These are phyloP conservation scores for Eucalyptus marginata DNA, from an alignment of 345 rosid genomes.

Conservation along the genomic window DNA sequence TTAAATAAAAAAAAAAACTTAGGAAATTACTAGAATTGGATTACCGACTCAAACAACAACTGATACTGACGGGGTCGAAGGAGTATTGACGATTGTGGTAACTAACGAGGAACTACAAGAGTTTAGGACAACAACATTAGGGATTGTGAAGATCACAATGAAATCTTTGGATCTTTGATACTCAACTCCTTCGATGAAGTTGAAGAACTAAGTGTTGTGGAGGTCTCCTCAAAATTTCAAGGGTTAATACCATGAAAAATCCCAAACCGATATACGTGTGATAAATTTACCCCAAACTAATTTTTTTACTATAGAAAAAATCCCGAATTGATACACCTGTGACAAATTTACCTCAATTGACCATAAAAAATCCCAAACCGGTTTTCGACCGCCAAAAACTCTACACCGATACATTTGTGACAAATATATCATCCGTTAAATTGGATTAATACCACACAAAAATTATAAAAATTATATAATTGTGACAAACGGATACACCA, in stretches of 20 bases:
- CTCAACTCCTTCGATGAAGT: not conserved
- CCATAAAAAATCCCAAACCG: too few species aligned
- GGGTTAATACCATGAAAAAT: rapidly evolving
- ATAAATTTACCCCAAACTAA: too few species aligned
- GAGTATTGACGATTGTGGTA: not conserved
- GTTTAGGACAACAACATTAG: not conserved
- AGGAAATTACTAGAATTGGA: not conserved
- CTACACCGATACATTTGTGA: rapidly evolving
- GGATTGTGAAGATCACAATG: not conserved
- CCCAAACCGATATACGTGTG: rapidly evolving
- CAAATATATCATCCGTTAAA: rapidly evolving
- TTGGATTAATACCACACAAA: too few species aligned
- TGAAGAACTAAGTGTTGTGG: not conserved
- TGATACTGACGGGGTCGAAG: not conserved
- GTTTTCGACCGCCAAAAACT: rapidly evolving
- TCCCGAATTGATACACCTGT: rapidly evolving
- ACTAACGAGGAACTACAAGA: not conserved
- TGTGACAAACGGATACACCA: rapidly evolving
- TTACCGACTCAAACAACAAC: not conserved
- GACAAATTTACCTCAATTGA: too few species aligned
- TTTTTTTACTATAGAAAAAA: too few species aligned
- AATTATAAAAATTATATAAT: too few species aligned
- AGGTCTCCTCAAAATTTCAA: not conserved
- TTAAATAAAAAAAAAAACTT: too few species aligned
- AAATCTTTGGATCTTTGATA: not conserved